These are phyloP conservation scores for Aotearoamyces nothofagi DNA, from an alignment of 2,329 filamentous ascomycete genomes.

Conservation along the genomic window DNA sequence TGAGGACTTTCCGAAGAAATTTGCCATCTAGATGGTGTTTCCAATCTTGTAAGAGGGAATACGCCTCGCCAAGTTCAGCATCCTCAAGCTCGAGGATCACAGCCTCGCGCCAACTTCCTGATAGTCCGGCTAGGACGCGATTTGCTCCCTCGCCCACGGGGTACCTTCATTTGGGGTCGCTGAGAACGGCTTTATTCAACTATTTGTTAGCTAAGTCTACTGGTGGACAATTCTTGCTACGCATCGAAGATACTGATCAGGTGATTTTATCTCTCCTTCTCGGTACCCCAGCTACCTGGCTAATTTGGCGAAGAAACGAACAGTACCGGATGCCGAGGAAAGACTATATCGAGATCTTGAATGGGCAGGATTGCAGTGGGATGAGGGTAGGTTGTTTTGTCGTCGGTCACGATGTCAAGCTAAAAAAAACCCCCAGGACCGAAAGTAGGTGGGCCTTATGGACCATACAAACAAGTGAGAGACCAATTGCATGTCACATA, in stretches of 20 bases:
- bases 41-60: slow-evolving; percentile 10
- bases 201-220: slow-evolving; percentile 82
- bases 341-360: slow-evolving; percentile 63
- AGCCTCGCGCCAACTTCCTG: slow-evolving; percentile 23
- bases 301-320: slow-evolving; percentile 51
- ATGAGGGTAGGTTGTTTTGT: slow-evolving; percentile 76
- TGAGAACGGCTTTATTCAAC: slow-evolving; percentile 91
- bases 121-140: slow-evolving; percentile 54
- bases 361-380: slow-evolving; percentile 87
- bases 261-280: slow-evolving; percentile 25
- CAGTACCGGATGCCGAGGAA: slow-evolving; percentile 65
- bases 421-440: slow-evolving; percentile 51
- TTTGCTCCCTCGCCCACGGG: slow-evolving; percentile 96
- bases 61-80: slow-evolving; percentile 6
- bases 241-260: slow-evolving; percentile 92
- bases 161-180: slow-evolving; percentile 78
- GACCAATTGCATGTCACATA: too few species aligned
- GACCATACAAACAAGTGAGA: slow-evolving; percentile 82
- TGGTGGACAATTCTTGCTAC: slow-evolving; percentile 75
- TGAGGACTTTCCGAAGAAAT: slow-evolving; percentile 7
- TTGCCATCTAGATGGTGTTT: slow-evolving; percentile 11
- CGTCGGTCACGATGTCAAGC: too few species aligned
- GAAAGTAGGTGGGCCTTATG: slow-evolving; percentile 62
- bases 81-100: slow-evolving; percentile 3
- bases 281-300: slow-evolving; percentile 3